Conservation (phyloP, 305 asterid species). For the Rubia tinctorum region DNA sequence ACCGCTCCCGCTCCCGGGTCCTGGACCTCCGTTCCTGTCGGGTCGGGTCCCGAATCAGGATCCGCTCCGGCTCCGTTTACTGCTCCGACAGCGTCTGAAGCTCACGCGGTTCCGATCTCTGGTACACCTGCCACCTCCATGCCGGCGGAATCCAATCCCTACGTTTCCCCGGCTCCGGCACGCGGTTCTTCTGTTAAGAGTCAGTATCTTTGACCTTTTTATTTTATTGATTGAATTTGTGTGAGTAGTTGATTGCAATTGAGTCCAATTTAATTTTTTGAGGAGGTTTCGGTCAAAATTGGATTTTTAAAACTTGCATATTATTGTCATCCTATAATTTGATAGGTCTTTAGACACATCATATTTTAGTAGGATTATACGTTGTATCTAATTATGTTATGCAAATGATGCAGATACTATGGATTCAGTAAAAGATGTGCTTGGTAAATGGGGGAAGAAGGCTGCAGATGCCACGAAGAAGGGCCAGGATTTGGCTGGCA, state of each 20-base stretch:
- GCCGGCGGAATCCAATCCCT: constrained; percentile 86
- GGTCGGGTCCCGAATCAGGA: constrained; percentile 17
- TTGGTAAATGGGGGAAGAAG: constrained; percentile 79
- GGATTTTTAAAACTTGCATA: background rate
- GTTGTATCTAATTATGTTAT: background rate
- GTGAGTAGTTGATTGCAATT: background rate
- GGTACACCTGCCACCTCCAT: constrained; percentile 47
- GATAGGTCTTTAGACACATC: too few relatives aligned
- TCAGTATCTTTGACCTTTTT: constrained; percentile 16
- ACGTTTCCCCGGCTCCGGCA: constrained; percentile 53
- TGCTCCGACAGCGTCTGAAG: constrained; percentile 27
- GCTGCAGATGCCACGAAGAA: constrained; percentile 86
- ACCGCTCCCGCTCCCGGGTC: constrained; percentile 46
- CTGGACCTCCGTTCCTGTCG: constrained; percentile 43
- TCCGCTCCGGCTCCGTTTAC: constrained; percentile 7
- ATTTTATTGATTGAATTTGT: background rate
- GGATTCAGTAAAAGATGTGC: constrained; percentile 69
- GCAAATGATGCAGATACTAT: constrained; percentile 41
- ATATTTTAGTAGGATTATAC: too few relatives aligned
- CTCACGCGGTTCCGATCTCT: constrained; percentile 31
- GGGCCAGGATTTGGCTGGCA: constrained; percentile 86
- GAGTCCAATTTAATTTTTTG: background rate
- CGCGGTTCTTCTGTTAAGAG: constrained; percentile 54
- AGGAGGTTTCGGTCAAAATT: background rate
- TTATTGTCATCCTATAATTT: background rate